Base-by-base conservation (phyloP, 805 yeast genomes). In the Candida chauliodis region DNA sequence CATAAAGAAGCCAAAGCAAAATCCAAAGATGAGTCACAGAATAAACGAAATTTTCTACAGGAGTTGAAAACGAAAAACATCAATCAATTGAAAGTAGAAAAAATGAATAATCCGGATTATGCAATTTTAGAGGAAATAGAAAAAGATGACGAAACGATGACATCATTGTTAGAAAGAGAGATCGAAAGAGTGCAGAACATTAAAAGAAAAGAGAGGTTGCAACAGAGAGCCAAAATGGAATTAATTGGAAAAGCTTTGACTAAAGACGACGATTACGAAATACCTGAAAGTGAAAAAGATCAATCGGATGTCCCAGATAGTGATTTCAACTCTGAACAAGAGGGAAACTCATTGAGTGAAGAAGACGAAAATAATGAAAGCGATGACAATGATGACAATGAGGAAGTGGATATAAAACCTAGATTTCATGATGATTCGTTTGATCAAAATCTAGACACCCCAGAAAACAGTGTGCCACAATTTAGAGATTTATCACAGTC, bases 101-200 rank as follows among this genome's bases (percentile, higher is more conserved):
- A 49, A 24, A 34, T 43, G 13, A 22, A 34, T 30, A 48, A 54
- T 32, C 59, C 61, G 7, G 56, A 61, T 30, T 43, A 51, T n/a
- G 59, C 56, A 20, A 46, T 55, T 15, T 40, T 58, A 9, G 59
- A 62, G 32, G 71, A 66, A 37, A 55, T 66, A 27, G 71, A 67
- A 35, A 57, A 59, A 44, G 72, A 68, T 35, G 74, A 68, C 30
- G 72, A 66, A 33, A 59, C 59, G 18, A 66, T 68, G 72, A 71
- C 67, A 5, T 54, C 62, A 8, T 55, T 69, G 29, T 59, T 78
- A 46, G 76, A 75, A 45, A 63, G 73, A 41, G 80, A 75, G 50
- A 67, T 75, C 44, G 70, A 69, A 40, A 64, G 80, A 46, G 74
- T 63, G 11, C 55, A 66, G 36, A 63, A 63, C 14, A 64, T 75